These are phyloP conservation scores for Geotrichum aggregatum DNA, from an alignment of 1,139 yeast genomes.

Conservation along the genomic window DNA sequence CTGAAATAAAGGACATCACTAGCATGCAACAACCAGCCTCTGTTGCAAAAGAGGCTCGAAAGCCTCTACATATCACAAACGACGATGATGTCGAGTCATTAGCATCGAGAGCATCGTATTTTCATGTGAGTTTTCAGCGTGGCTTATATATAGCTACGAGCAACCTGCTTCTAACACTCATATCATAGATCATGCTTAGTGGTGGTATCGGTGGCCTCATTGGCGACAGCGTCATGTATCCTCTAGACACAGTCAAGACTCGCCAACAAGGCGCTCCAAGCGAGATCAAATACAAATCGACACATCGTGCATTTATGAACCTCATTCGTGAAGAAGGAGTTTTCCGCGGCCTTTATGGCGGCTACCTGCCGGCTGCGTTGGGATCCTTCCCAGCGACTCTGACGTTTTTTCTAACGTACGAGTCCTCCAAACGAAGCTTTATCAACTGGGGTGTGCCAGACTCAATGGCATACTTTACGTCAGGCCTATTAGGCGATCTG, in stretches of 20 bases:
- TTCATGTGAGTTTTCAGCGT: slow-evolving; percentile 14
- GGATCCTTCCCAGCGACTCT: slow-evolving; percentile 90
- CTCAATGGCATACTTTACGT: slow-evolving; percentile 70
- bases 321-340: slow-evolving; percentile 81
- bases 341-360: slow-evolving; percentile 80
- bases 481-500: slow-evolving; percentile 88
- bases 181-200: slow-evolving; percentile 42
- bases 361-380: slow-evolving; percentile 83
- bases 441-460: slow-evolving; percentile 69
- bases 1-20: too few species aligned
- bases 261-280: slow-evolving; percentile 89
- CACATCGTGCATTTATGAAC: slow-evolving; percentile 64
- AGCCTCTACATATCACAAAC: not conserved
- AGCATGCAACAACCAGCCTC: slow-evolving; percentile 8
- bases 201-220: slow-evolving; percentile 95
- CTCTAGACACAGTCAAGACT: slow-evolving; percentile 92
- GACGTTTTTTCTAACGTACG: slow-evolving; percentile 87
- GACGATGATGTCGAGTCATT: slow-evolving; percentile 20
- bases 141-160: not conserved
- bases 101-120: slow-evolving; percentile 19
- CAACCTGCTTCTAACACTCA: not conserved
- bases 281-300: slow-evolving; percentile 59
- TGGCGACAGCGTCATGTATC: slow-evolving; percentile 92
- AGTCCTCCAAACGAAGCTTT: slow-evolving; percentile 65
- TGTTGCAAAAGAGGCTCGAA: not conserved